Evolutionary conservation across 2,329 filamentous ascomycete species (phyloP).

Genomic region (Claviceps africana): DNA sequence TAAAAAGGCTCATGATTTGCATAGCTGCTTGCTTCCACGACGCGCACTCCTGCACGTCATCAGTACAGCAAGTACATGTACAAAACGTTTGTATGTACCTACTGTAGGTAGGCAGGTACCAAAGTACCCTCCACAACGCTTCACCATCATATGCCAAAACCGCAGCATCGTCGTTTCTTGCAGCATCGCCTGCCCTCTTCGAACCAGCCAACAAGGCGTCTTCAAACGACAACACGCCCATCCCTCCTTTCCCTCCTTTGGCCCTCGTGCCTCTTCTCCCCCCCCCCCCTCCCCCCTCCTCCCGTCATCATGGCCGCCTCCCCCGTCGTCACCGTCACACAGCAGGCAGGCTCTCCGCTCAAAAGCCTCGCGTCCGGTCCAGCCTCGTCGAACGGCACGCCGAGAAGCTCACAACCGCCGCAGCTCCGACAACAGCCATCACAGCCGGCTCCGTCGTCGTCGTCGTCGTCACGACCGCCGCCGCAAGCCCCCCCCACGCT

Average conservation of each 20-base stretch:
- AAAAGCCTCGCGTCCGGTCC: slow-evolving; percentile 25
- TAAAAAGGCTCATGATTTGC: too few relatives aligned
- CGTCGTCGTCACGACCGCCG: too few relatives aligned
- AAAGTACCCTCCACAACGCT: too few relatives aligned
- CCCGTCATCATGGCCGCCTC: slow-evolving; percentile 29
- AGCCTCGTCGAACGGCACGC: slow-evolving; percentile 30
- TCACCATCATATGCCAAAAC: not conserved
- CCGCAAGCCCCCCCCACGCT: slow-evolving; percentile 26
- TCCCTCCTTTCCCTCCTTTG: not conserved
- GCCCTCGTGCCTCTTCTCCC: not conserved
- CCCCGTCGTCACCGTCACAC: slow-evolving; percentile 25
- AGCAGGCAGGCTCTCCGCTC: slow-evolving; percentile 28
- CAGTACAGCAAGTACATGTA: too few relatives aligned
- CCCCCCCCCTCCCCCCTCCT: not conserved
- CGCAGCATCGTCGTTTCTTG: not conserved
- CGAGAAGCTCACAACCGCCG: slow-evolving; percentile 16
- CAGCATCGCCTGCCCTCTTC: not conserved
- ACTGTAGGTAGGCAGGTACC: too few relatives aligned
- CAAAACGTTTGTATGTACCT: too few relatives aligned
- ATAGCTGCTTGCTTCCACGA: too few relatives aligned
- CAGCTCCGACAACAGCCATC: not conserved
- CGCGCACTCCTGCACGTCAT: too few relatives aligned
- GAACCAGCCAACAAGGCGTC: not conserved
- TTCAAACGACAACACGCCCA: not conserved
- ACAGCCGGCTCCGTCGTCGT: slow-evolving; percentile 12